Evolutionary conservation across 495 filamentous ascomycete genomes (phyloP).

Genomic region (Penicillium cataractarum): DNA sequence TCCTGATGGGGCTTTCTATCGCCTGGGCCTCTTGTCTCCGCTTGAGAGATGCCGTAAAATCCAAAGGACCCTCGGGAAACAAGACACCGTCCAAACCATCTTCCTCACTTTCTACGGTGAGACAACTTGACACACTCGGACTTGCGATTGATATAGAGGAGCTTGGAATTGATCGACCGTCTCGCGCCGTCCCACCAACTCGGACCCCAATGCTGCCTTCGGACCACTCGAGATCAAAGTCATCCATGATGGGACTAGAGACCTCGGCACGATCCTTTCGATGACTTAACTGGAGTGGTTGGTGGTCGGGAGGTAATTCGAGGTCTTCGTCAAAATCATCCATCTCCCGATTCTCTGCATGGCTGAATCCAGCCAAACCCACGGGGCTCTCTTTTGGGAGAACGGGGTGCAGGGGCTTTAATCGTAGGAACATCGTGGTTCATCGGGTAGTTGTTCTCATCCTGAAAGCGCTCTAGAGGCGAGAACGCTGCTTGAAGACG

Average conservation of each 20-base stretch:
- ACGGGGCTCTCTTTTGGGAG: slow-evolving; percentile 48
- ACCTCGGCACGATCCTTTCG: slow-evolving; percentile 61
- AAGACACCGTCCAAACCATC: slow-evolving; percentile 83
- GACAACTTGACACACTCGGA: slow-evolving; percentile 85
- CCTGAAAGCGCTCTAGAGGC: slow-evolving; percentile 61
- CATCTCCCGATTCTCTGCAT: slow-evolving; percentile 44
- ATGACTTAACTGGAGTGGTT: slow-evolving; percentile 60
- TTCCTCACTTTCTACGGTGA: slow-evolving; percentile 93
- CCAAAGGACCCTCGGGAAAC: slow-evolving; percentile 78
- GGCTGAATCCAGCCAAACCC: not conserved
- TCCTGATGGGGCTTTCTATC: slow-evolving; percentile 37
- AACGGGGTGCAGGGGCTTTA: slow-evolving; percentile 64
- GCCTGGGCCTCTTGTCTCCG: slow-evolving; percentile 62
- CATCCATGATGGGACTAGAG: slow-evolving; percentile 39
- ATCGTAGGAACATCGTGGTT: slow-evolving; percentile 70
- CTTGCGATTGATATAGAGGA: slow-evolving; percentile 88
- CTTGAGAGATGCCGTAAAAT: slow-evolving; percentile 76
- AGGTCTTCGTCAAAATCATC: slow-evolving; percentile 81
- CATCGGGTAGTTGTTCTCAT: slow-evolving; percentile 62
- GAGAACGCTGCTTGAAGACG: slow-evolving; percentile 32
- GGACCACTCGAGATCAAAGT: slow-evolving; percentile 78
- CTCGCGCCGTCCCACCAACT: slow-evolving; percentile 80
- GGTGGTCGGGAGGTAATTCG: slow-evolving; percentile 66
- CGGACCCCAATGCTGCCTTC: slow-evolving; percentile 90
- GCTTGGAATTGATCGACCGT: slow-evolving; percentile 74